A percentile compares a stretch with the other conserved stretches of the same genome.
Conservation (phyloP, 768 basidiomycete genomes). For the Harrya chromipes region DNA sequence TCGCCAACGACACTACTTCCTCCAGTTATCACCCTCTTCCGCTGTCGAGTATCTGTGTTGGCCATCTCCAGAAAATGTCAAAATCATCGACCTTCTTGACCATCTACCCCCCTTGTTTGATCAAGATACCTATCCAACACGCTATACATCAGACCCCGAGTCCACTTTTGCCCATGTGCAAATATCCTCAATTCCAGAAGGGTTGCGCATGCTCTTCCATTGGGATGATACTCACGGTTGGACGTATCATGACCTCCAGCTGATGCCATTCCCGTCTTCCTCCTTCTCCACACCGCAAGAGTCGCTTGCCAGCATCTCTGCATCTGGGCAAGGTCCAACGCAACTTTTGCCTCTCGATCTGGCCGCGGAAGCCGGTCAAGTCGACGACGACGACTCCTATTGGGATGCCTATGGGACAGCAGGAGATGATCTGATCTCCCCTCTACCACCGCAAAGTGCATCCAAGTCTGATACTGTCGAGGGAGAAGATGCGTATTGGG, state of each 20-base stretch:
- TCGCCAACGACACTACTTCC: slow-evolving; percentile 62
- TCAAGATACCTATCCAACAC: slow-evolving; percentile 30
- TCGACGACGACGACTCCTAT: slow-evolving; percentile 48
- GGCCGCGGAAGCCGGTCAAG: slow-evolving; percentile 15
- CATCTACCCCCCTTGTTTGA: slow-evolving; percentile 27
- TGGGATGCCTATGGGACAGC: slow-evolving; percentile 62
- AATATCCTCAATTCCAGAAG: slow-evolving; percentile 36
- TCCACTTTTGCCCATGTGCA: slow-evolving; percentile 54
- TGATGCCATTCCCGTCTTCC: slow-evolving; percentile 67
- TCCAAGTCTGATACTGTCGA: slow-evolving; percentile 8
- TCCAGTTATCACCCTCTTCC: slow-evolving; percentile 49
- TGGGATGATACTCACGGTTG: slow-evolving; percentile 57
- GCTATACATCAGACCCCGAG: slow-evolving; percentile 49
- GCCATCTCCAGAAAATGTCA: slow-evolving; percentile 45
- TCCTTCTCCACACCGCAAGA: slow-evolving; percentile 29
- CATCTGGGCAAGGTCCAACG: not conserved
- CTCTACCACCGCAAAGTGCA: slow-evolving; percentile 19
- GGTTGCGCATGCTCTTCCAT: slow-evolving; percentile 62
- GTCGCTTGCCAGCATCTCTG: slow-evolving; percentile 26
- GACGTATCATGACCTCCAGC: slow-evolving; percentile 66
- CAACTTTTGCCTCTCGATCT: not conserved
- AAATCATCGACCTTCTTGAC: slow-evolving; percentile 44
- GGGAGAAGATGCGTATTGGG: slow-evolving; percentile 71
- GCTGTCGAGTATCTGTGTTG: slow-evolving; percentile 62
- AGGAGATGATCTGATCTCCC: slow-evolving; percentile 28